These are phyloP conservation scores for Drechslerella coelobrocha DNA, from an alignment of 2,329 filamentous ascomycete species.

Conservation along the genomic window DNA sequence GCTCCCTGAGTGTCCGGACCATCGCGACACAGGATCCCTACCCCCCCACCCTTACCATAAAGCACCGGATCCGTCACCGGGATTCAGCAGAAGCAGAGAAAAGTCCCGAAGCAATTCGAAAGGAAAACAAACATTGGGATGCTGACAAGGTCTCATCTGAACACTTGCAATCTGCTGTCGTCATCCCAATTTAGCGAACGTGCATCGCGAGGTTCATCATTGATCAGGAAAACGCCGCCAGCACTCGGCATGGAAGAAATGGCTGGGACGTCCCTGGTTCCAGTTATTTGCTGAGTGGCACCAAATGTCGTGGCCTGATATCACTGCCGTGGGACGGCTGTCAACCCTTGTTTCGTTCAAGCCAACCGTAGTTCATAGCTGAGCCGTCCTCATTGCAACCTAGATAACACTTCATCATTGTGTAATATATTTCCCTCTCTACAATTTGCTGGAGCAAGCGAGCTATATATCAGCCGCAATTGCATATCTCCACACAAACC, in stretches of 20 bases:
- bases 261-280: constrained; percentile 10
- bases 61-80: neutral
- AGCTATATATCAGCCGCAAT: constrained; percentile 1
- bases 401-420: constrained; percentile 1
- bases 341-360: constrained; percentile 48
- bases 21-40: neutral
- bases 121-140: neutral
- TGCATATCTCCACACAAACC: constrained; percentile 38
- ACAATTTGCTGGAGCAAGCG: constrained; percentile 14
- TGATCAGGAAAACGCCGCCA: neutral
- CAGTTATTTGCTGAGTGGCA: constrained; percentile 15
- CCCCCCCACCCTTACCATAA: neutral
- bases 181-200: constrained; percentile 3
- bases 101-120: neutral
- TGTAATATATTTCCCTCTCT: neutral
- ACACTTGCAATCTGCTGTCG: constrained; percentile 1
- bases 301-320: constrained; percentile 37
- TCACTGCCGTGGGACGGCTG: constrained; percentile 44
- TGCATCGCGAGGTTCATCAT: neutral
- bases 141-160: neutral
- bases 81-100: neutral
- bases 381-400: neutral
- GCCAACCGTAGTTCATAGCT: neutral
- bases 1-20: neutral
- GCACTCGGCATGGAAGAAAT: constrained; percentile 10